These are phyloP conservation scores for Exophiala oligosperma DNA, from an alignment of 2,329 filamentous ascomycete genomes.

Conservation along the genomic window DNA sequence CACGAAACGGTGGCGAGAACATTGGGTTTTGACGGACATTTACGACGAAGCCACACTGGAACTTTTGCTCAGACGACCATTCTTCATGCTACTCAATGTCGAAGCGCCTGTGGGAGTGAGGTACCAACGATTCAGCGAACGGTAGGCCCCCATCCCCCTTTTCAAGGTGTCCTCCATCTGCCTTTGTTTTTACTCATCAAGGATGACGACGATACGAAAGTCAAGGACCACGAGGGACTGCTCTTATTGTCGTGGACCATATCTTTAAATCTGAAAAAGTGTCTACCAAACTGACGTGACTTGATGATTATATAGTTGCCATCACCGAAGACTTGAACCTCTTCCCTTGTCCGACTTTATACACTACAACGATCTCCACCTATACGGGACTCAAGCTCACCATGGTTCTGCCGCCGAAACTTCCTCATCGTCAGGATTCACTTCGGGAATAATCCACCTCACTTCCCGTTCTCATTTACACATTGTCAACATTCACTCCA, in stretches of 20 bases:
- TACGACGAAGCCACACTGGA: conserved; percentile 72
- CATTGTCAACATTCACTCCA: conserved; percentile 79
- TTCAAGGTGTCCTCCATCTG: not conserved
- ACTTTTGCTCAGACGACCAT: conserved; percentile 74
- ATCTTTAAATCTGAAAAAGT: too few species aligned
- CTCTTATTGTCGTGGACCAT: too few species aligned
- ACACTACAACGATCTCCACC: conserved; percentile 67
- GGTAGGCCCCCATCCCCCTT: conserved; percentile 35
- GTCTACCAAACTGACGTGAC: not conserved
- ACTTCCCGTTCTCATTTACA: conserved; percentile 80
- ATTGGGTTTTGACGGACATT: conserved; percentile 85
- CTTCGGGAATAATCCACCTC: conserved; percentile 66
- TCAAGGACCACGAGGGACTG: too few species aligned
- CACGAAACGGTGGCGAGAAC: conserved; percentile 77
- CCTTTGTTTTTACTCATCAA: too few species aligned
- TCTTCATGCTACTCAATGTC: conserved; percentile 89
- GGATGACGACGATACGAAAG: too few species aligned
- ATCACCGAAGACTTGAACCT: conserved; percentile 47
- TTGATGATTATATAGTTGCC: conserved; percentile 43
- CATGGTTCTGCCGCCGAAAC: not conserved
- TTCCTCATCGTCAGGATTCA: not conserved
- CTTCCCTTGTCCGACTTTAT: conserved; percentile 61
- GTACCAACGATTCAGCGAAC: conserved; percentile 73
- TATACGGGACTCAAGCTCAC: conserved; percentile 61
- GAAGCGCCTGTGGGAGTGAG: conserved; percentile 84